Conservation (phyloP, 2,329 filamentous ascomycete genomes). For the Claviceps paspali region DNA sequence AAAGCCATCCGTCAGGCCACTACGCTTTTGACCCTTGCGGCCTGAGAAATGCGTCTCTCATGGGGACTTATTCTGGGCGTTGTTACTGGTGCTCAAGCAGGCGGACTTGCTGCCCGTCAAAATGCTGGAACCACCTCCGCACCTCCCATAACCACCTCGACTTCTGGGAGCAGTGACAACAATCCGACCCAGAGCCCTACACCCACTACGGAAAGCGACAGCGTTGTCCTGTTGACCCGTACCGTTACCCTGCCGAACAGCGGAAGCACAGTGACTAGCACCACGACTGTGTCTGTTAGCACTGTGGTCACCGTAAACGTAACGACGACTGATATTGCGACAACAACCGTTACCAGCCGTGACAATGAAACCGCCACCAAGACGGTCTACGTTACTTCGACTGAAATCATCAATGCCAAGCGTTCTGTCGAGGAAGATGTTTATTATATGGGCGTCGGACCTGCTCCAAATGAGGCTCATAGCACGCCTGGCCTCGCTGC, state of each 20-base stretch:
- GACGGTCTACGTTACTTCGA: conserved; percentile 20
- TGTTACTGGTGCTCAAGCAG: conserved; percentile 9
- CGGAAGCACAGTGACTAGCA: conserved; percentile 14
- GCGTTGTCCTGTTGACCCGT: conserved; percentile 15
- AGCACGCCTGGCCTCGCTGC: conserved; percentile 8
- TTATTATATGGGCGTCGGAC: not conserved
- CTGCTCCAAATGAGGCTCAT: conserved; percentile 8
- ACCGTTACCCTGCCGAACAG: conserved; percentile 15
- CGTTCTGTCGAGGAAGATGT: conserved; percentile 11
- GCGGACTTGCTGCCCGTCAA: conserved; percentile 3
- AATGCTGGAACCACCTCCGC: not conserved
- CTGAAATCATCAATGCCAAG: conserved; percentile 18
- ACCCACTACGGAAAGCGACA: conserved; percentile 6
- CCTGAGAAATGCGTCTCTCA: conserved; percentile 9
- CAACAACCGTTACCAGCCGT: conserved; percentile 21
- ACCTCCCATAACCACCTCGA: not conserved
- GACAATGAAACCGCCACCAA: conserved; percentile 21
- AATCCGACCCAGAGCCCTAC: no score
- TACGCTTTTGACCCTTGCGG: no score
- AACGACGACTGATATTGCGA: conserved; percentile 20
- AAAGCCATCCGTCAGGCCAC: no score
- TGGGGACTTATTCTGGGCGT: conserved; percentile 11
- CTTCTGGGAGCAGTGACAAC: no score
- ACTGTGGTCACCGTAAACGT: conserved; percentile 18
- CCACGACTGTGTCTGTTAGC: conserved; percentile 14